Evolutionary conservation across 164 flowering plant species (phyloP), one percentile per base, ranked within the genome.

Genomic region (Magnolia sinica): DNA sequence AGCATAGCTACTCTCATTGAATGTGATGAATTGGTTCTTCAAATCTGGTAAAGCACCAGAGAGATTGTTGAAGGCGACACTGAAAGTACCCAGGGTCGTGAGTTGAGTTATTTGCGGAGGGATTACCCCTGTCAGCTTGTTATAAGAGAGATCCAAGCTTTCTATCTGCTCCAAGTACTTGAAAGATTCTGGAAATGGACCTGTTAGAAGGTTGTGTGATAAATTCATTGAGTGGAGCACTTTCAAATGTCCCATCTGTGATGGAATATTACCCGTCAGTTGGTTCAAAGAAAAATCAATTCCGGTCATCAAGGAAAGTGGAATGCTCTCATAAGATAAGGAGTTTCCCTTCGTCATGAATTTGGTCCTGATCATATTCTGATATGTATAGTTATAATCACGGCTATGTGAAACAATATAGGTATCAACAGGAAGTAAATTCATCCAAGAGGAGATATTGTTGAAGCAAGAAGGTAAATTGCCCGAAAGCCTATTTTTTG

Each of bases 241-340:
- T n/a, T 16, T 31, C 66, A 73, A 55, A 1, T 55, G 7, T 24
- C 66, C 74, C 20, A 73, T 55, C 27, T 73, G 50, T 0, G 22
- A 2, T 14, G 74, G 74, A 73, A 73, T 73, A 24, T 23, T 29
- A 7, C 74, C 74, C 4, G 66, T 27, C n/a, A 73, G 23, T 24
- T 24, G 64, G 50, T 73, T 73, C 45, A 24, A 14, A 8, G 74
- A 73, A 31, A 73, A 73, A 58, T 73, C 66, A 51, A 68, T 68
- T 9, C 50, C 45, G 7, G 50, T 68, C 71, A 68, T 68, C 51
- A 14, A 31, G 4, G n/a, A 14, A 5, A 29, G 50, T 4, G 71
- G 71, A 14, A 3, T 4, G 0, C 71, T 50, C 4, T 29, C 19
- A 16, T 68, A 68, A 10, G 45, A 3, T 4, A 31, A 18, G 16